Conservation (phyloP, 2,329 filamentous ascomycete species). For the Chaetomiaceae sp. region DNA sequence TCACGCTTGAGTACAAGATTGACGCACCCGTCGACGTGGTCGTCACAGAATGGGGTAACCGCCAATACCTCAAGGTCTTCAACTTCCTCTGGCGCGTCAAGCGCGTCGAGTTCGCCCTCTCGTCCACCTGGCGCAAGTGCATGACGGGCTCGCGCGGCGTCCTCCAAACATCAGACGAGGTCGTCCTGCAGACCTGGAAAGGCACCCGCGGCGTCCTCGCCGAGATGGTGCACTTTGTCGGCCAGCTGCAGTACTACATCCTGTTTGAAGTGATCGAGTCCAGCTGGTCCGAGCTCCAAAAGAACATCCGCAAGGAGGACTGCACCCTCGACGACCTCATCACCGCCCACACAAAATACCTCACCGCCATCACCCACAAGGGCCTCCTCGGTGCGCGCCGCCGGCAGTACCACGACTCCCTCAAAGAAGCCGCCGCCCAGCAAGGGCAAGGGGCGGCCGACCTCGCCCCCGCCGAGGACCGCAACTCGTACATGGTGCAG, state of each 20-base stretch:
- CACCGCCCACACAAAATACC: slow-evolving; percentile 81
- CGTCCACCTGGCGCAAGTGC: slow-evolving; percentile 87
- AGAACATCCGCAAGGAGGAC: slow-evolving; percentile 74
- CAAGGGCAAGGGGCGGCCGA: slow-evolving; percentile 37
- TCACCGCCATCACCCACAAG: slow-evolving; percentile 93
- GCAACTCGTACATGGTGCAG: slow-evolving; percentile 78
- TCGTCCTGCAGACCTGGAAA: slow-evolving; percentile 80
- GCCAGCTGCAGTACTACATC: slow-evolving; percentile 97
- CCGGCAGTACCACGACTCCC: slow-evolving; percentile 36
- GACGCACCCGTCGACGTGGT: slow-evolving; percentile 95
- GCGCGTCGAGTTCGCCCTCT: slow-evolving; percentile 89
- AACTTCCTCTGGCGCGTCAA: slow-evolving; percentile 99
- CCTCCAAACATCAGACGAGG: slow-evolving; percentile 65
- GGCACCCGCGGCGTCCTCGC: slow-evolving; percentile 80
- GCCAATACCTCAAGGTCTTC: slow-evolving; percentile 97
- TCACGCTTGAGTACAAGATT: slow-evolving; percentile 97
- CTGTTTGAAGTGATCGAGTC: slow-evolving; percentile 97
- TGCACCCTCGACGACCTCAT: slow-evolving; percentile 95
- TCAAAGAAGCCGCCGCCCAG: slow-evolving; percentile 31
- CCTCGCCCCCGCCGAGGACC: slow-evolving; percentile 55
- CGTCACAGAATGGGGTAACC: slow-evolving; percentile 90
- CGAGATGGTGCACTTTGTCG: slow-evolving; percentile 98
- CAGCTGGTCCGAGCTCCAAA: slow-evolving; percentile 87
- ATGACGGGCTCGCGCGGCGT: slow-evolving; percentile 96
- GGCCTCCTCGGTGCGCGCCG: slow-evolving; percentile 76